Evolutionary conservation across 2,329 filamentous ascomycete species (phyloP), one percentile per base, ranked within the genome.

Genomic region (Botrytis squamosa): DNA sequence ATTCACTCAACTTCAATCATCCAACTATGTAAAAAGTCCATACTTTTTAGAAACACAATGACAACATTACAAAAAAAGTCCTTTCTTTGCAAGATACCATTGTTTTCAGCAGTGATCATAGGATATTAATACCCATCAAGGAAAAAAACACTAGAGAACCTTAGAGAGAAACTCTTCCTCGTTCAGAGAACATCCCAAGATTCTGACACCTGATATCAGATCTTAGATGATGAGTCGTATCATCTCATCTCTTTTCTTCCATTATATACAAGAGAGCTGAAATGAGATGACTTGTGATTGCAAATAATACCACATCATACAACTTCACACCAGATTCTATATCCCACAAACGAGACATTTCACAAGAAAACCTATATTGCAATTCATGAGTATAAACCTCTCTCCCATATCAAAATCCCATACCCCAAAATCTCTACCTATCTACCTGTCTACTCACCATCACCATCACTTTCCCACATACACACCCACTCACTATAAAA

Each of bases 31-130:
- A 6, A n/a, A 14, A 52, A 6, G 0, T n/a, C 49, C 2, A n/a
- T 12, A 10, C 2, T 12, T 25, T 22, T 25, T 12, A 52, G 25
- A n/a, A n/a, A 4, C 7, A n/a, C 10, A 52, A 52, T n/a, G 25
- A 5, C n/a, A 7, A n/a, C 3, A 12, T 14, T 52, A n/a, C 5
- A 6, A 52, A 12, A 2, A 14, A n/a, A 12, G 0, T 0, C 1
- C 25, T 16, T 52, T 52, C 25, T n/a, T n/a, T 49, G 40, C 40
- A 42, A 42, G 40, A 42, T 5, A 42, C 12, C 40, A 14, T 16
- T 42, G 5, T 16, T 1, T 42, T 16, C 0, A 3, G 7, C 18
- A 46, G 44, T 46, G 20, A 14, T 6, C 10, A 25, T 5, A 25
- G 25, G 10, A 52, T 25, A 25, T 52, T 4, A 52, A 25, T 52